A percentile compares a stretch with the other conserved stretches of the same genome.
phyloP scores from a whole-genome alignment of 371 early-diverging fungal genomes.

The Mortierella polycephala region DNA sequence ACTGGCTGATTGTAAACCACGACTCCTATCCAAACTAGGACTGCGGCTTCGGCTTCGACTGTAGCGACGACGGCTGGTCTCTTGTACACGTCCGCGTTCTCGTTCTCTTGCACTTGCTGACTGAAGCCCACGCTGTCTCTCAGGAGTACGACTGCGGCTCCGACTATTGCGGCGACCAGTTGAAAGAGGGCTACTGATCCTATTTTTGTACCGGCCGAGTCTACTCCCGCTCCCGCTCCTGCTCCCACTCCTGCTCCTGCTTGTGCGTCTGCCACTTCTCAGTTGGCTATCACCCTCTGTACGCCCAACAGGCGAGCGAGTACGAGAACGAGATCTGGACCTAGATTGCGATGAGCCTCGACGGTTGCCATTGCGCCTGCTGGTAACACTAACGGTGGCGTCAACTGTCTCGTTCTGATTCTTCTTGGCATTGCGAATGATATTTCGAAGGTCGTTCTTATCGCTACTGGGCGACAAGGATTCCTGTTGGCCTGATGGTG shows the following conservation, averaged over 20 bases:
- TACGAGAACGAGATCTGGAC: constrained; percentile 2
- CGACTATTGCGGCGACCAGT: too few relatives aligned
- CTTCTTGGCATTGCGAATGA: constrained; percentile 3
- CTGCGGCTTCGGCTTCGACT: constrained; percentile 3
- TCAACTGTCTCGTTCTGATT: not conserved
- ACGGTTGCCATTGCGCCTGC: not conserved
- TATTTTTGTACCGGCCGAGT: not conserved
- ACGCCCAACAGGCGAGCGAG: constrained; percentile 2
- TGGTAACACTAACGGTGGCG: not conserved
- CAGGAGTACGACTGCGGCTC: not conserved
- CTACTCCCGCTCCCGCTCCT: constrained; percentile 15
- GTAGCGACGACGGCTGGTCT: not conserved
- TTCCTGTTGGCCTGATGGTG: constrained; percentile 2
- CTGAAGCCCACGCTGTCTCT: not conserved
- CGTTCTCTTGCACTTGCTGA: not conserved
- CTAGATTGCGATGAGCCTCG: not conserved
- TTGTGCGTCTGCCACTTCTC: not conserved
- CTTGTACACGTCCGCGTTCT: not conserved
- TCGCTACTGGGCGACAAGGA: constrained; percentile 11
- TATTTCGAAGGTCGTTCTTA: constrained; percentile 11
- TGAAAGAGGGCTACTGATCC: too few relatives aligned
- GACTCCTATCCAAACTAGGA: not conserved
- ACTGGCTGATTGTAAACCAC: constrained; percentile 6
- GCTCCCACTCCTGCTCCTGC: not conserved
- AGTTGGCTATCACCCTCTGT: constrained; percentile 1